phyloP scores from a whole-genome alignment of 1,284 basidiomycete species.

The Ceraceosorus bombacis region DNA sequence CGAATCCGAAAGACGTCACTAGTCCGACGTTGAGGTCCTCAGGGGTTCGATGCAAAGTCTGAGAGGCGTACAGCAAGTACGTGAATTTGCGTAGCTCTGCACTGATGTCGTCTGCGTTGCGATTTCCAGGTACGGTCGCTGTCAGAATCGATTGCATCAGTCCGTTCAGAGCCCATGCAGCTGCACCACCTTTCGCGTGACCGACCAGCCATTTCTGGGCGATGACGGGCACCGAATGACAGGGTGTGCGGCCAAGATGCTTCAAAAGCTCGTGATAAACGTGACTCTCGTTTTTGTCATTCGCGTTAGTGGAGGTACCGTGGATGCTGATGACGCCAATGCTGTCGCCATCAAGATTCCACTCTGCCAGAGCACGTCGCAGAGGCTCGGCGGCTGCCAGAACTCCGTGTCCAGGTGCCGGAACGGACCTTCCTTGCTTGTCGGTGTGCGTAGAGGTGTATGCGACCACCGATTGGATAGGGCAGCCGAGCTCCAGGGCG shows the following conservation, averaged over 20 bases:
- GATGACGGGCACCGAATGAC: slow-evolving; percentile 91
- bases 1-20: slow-evolving; percentile 93
- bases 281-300: slow-evolving; percentile 95
- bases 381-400: slow-evolving; percentile 57
- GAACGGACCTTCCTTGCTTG: slow-evolving; percentile 88
- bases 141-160: slow-evolving; percentile 76
- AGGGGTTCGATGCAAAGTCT: slow-evolving; percentile 59
- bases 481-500: slow-evolving; percentile 83
- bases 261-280: slow-evolving; percentile 94
- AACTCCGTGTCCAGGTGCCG: slow-evolving; percentile 50
- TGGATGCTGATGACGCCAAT: slow-evolving; percentile 75
- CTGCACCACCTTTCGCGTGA: slow-evolving; percentile 54
- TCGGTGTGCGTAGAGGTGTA: slow-evolving; percentile 92
- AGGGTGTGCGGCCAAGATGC: slow-evolving; percentile 74
- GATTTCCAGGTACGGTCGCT: slow-evolving; percentile 91
- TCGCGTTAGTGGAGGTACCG: slow-evolving; percentile 91
- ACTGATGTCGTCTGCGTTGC: slow-evolving; percentile 70
- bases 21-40: slow-evolving; percentile 39
- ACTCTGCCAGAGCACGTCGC: slow-evolving; percentile 87
- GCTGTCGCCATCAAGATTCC: slow-evolving; percentile 87
- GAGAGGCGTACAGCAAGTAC: slow-evolving; percentile 93
- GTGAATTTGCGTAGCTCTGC: slow-evolving; percentile 81
- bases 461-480: slow-evolving; percentile 84
- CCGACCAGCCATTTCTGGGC: slow-evolving; percentile 75
- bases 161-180: slow-evolving; percentile 94